Evolutionary conservation across 768 basidiomycete species (phyloP).

Genomic region (Boletus vinaceobasis): DNA sequence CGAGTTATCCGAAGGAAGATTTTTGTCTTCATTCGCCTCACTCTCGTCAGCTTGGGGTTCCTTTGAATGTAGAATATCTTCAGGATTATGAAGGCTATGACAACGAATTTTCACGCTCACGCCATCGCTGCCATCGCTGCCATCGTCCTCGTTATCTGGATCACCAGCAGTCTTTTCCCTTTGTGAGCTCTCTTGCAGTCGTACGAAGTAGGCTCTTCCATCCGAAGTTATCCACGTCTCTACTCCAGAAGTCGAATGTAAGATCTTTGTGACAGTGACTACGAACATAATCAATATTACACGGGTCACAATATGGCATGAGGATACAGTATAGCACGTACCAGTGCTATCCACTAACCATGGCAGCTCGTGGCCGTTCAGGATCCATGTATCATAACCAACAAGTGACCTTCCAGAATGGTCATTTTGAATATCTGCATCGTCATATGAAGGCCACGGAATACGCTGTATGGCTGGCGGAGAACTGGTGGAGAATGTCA

Average conservation of each 20-base stretch:
- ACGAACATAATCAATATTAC: not conserved
- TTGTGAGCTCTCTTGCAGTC: constrained; percentile 45
- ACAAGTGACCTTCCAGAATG: constrained; percentile 34
- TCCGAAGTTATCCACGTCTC: constrained; percentile 88
- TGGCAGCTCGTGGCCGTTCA: constrained; percentile 61
- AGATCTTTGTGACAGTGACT: constrained; percentile 71
- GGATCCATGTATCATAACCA: constrained; percentile 67
- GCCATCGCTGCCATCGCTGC: constrained; percentile 49
- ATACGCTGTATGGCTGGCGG: constrained; percentile 80
- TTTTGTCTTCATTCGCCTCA: constrained; percentile 7
- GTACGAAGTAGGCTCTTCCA: constrained; percentile 77
- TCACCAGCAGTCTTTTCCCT: not conserved
- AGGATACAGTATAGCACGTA: constrained; percentile 30
- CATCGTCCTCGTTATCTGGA: constrained; percentile 44
- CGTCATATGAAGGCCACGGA: constrained; percentile 68
- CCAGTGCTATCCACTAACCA: constrained; percentile 78
- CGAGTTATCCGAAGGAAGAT: constrained; percentile 1
- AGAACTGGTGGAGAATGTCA: constrained; percentile 69
- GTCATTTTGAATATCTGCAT: constrained; percentile 35
- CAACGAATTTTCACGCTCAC: constrained; percentile 22
- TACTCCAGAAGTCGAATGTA: constrained; percentile 53
- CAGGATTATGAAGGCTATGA: not conserved
- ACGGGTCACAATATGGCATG: not conserved
- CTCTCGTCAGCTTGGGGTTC: not conserved
- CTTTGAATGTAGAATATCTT: constrained; percentile 8